phyloP scores from a whole-genome alignment of 2,329 filamentous ascomycete genomes.

The Aureobasidium sp. region DNA sequence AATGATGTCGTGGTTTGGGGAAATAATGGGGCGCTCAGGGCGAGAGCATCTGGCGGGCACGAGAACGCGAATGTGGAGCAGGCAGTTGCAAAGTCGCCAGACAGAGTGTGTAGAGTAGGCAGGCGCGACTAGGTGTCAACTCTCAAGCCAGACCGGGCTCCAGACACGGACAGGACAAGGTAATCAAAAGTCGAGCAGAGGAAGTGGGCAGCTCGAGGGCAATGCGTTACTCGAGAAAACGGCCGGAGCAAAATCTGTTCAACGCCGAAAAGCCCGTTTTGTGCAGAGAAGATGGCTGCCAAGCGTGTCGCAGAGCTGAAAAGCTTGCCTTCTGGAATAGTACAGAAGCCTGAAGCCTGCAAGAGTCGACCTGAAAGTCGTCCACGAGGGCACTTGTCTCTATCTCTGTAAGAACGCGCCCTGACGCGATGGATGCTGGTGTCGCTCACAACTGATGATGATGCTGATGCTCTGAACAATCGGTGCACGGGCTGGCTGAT shows the following conservation, averaged over 20 bases:
- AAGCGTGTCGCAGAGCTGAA: slow-evolving; percentile 4
- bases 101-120: slow-evolving; percentile 13
- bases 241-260: slow-evolving; percentile 13
- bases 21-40: slow-evolving; percentile 16
- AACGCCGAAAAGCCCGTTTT: slow-evolving; percentile 14
- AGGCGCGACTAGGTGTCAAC: slow-evolving; percentile 2
- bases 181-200: slow-evolving; percentile 13
- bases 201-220: slow-evolving; percentile 16
- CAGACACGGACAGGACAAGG: not conserved
- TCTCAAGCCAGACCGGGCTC: slow-evolving; percentile 12
- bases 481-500: slow-evolving; percentile 12
- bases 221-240: slow-evolving; percentile 15
- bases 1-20: slow-evolving; percentile 16
- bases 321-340: not conserved
- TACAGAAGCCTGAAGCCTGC: not conserved
- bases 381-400: not conserved
- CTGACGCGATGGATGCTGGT: slow-evolving; percentile 7
- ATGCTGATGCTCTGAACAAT: not conserved
- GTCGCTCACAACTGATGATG: slow-evolving; percentile 3
- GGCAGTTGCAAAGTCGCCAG: slow-evolving; percentile 14
- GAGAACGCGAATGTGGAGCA: slow-evolving; percentile 8
- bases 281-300: not conserved
- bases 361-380: not conserved
- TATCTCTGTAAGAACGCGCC: slow-evolving; percentile 4
- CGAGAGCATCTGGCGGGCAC: slow-evolving; percentile 15